These are phyloP conservation scores for Pyrenophora tritici-repentis DNA, from an alignment of 2,329 filamentous ascomycete genomes.

Conservation along the genomic window DNA sequence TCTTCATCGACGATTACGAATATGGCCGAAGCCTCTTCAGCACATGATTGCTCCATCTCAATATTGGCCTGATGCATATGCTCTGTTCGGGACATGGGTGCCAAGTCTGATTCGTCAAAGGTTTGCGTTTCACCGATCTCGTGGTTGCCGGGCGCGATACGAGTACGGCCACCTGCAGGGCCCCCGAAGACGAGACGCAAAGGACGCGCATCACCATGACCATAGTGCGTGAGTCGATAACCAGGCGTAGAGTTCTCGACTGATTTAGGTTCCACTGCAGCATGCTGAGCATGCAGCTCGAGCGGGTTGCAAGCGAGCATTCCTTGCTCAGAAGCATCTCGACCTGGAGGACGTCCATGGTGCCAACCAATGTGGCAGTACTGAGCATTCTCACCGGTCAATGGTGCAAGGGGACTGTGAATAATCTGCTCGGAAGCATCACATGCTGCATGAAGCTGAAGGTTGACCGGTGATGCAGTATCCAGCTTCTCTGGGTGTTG, in stretches of 20 bases:
- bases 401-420: not conserved
- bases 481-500: conserved; percentile 1
- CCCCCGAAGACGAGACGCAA: conserved; percentile 27
- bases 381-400: conserved; percentile 7
- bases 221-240: conserved; percentile 23
- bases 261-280: not conserved
- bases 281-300: conserved; percentile 1
- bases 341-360: not conserved
- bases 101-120: conserved; percentile 19
- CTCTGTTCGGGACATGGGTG: conserved; percentile 12
- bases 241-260: conserved; percentile 10
- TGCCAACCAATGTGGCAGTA: not conserved
- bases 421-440: conserved; percentile 1
- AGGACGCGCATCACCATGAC: conserved; percentile 20
- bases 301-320: conserved; percentile 3
- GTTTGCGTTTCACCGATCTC: conserved; percentile 20
- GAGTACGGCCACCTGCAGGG: conserved; percentile 7
- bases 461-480: conserved; percentile 6
- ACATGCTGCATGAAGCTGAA: conserved; percentile 3
- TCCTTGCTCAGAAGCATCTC: not conserved
- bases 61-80: conserved; percentile 14
- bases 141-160: conserved; percentile 9
- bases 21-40: conserved; percentile 7
- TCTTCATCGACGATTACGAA: conserved; percentile 33
- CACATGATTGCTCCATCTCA: conserved; percentile 1